Evolutionary conservation across 148 eudicot genomes (phyloP).

Genomic region (Talinum fruticosum): DNA sequence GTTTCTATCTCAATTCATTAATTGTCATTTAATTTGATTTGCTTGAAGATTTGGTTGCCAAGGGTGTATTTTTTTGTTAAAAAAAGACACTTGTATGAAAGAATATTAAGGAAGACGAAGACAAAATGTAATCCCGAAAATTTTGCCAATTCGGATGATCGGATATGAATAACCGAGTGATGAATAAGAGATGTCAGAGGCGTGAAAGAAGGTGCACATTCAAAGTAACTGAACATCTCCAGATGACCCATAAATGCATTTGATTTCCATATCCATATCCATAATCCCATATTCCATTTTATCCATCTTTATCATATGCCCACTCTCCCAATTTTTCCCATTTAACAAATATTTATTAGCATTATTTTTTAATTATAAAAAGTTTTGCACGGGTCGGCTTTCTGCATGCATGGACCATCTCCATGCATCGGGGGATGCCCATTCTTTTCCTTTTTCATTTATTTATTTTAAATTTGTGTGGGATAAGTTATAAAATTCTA

Average conservation of each 20-base stretch:
- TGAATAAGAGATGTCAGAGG: not conserved
- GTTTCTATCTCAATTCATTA: no score
- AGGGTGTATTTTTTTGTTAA: no score
- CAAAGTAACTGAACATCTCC: not conserved
- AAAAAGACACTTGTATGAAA: no score
- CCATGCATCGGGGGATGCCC: not conserved
- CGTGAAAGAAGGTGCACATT: not conserved
- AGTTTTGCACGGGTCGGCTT: not conserved
- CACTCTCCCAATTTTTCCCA: not conserved
- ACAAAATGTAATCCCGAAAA: not conserved
- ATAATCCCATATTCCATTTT: not conserved
- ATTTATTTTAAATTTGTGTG: constrained; percentile 1
- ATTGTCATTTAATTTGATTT: no score
- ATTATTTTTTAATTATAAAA: not conserved
- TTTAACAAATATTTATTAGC: not conserved
- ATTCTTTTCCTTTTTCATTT: not conserved
- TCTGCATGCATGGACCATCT: not conserved
- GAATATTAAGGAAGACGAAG: no score
- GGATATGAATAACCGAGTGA: not conserved
- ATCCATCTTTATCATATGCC: not conserved
- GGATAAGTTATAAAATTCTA: constrained; percentile 10
- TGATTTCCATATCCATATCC: no score
- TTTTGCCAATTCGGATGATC: not conserved
- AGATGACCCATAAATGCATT: not conserved
- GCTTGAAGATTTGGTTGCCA: no score